Evolutionary conservation across 2,329 filamentous ascomycete genomes (phyloP).

Genomic region (Nemania abortiva): DNA sequence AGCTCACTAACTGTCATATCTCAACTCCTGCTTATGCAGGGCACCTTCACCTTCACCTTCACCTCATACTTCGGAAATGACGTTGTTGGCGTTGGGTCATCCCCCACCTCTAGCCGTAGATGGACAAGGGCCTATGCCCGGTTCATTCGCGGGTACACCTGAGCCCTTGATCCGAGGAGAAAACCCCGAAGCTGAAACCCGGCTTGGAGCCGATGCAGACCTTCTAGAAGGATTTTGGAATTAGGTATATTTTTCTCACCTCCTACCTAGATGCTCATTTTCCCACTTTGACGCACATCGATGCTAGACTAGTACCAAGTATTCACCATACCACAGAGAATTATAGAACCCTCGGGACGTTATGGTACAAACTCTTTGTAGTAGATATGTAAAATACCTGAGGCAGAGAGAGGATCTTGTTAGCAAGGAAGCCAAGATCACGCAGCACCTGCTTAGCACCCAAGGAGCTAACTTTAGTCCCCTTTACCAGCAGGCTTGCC

Average conservation of each 20-base stretch:
- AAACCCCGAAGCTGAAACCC: background rate
- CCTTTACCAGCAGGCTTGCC: conserved; percentile 15
- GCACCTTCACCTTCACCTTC: too few relatives aligned
- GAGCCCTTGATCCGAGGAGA: background rate
- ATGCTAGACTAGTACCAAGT: background rate
- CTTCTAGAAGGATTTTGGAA: conserved; percentile 10
- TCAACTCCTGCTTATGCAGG: too few relatives aligned
- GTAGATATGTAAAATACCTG: background rate
- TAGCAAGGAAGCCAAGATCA: background rate
- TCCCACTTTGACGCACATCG: background rate
- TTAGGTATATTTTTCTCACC: background rate
- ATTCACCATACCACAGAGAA: background rate
- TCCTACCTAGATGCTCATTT: too few relatives aligned
- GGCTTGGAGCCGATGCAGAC: background rate
- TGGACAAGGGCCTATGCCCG: conserved; percentile 4
- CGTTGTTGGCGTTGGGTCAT: too few relatives aligned
- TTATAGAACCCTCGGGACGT: background rate
- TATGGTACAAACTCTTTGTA: background rate
- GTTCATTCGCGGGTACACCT: background rate
- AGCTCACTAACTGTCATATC: too few relatives aligned
- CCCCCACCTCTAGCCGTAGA: too few relatives aligned
- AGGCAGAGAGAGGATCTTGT: background rate
- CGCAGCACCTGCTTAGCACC: background rate
- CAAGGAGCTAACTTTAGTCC: background rate
- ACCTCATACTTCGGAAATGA: too few relatives aligned